Evolutionary conservation across 306 rosid genomes (phyloP).

Genomic region (Spatholobus suberectus): DNA sequence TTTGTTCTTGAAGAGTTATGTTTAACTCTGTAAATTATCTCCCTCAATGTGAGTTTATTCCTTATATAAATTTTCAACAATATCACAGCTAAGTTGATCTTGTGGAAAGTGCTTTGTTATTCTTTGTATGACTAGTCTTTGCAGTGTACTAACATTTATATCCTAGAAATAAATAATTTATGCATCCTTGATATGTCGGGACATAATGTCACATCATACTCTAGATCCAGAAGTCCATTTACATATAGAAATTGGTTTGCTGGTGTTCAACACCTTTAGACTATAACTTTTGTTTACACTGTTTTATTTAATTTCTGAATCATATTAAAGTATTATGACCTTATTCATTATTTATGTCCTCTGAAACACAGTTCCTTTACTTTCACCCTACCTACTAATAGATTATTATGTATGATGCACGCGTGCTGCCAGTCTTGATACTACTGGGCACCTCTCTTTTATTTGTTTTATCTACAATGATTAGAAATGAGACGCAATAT

Average conservation of each 20-base stretch:
- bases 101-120: neutral
- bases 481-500: neutral
- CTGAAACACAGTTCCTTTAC: neutral
- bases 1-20: slow-evolving; percentile 10
- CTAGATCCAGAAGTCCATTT: slow-evolving; percentile 5
- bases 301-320: neutral
- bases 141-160: neutral
- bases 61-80: neutral
- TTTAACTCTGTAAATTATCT: neutral
- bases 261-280: neutral
- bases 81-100: neutral
- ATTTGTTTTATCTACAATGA: neutral
- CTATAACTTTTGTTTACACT: neutral
- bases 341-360: neutral
- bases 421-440: neutral
- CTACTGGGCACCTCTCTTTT: neutral
- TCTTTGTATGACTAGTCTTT: neutral
- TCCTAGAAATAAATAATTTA: neutral
- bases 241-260: slow-evolving; percentile 3
- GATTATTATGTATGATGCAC: neutral
- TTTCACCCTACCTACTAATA: neutral
- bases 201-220: neutral
- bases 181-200: neutral
- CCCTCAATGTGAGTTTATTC: neutral
- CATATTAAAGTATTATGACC: neutral